Evolutionary conservation across 805 yeast species (phyloP), one percentile per base, ranked within the genome.

Genomic region (Metschnikowia dekortorum): DNA sequence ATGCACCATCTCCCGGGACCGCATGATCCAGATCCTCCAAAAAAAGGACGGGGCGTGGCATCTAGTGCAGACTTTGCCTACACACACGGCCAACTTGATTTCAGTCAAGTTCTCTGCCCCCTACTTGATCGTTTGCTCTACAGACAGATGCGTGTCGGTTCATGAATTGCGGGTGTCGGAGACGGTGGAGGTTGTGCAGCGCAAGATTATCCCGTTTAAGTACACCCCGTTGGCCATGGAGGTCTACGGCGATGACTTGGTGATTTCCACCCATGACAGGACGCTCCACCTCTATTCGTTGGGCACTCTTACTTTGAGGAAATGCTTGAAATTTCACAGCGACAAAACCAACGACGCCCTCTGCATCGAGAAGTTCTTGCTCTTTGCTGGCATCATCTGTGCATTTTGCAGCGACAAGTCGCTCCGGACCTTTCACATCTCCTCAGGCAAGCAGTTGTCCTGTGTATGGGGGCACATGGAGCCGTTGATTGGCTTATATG

Each of bases 91-190:
- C 0, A 82, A 78, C 58, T 61, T 83, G 10, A 47, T 74, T 8
- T 71, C 72, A 31, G 57, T 81, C 1, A 50, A 62, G 2, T 68
- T 65, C 40, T 44, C 56, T 4, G 64, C 67, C 13, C 55, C 59
- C 4, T 59, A 65, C 47, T 58, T 84, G 3, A 73, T 71, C 49
- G 82, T 81, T 1, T 76, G 84, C 42, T 83, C 89, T 0, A 72
- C 83, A 1, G 89, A 85, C 62, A 66, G 89, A 52, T 78, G 84
- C 0, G 61, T 84, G 0, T 76, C 86, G 0, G 62, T 83, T 5
- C 87, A 83, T 62, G 68, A 64, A 42, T 58, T 76, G 2, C 36
- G 36, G 28, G 41, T 39, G 3, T 34, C 29, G 16, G 63, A 13
- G 59, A 55, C 2, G 48, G 39, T 53, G 8, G 42, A 53, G 68